Conservation (phyloP, 2,329 filamentous ascomycete species). For the Penicillium hordei region DNA sequence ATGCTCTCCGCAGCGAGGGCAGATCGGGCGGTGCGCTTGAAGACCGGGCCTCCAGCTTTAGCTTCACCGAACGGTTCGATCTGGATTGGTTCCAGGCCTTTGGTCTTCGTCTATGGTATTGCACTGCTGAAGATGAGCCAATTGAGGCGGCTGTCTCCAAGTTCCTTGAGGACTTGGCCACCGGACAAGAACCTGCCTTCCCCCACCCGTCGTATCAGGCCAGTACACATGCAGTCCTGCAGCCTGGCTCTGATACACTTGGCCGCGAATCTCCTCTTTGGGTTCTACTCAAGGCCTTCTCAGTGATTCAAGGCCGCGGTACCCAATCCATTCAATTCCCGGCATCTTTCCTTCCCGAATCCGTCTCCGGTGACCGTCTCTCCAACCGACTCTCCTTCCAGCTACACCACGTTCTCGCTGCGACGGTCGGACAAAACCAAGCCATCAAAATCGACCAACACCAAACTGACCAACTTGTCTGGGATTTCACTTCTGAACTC, state of each 20-base stretch:
- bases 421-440: conserved; percentile 47
- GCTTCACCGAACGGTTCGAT: conserved; percentile 77
- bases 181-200: conserved; percentile 65
- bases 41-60: conserved; percentile 76
- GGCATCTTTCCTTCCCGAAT: conserved; percentile 71
- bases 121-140: conserved; percentile 65
- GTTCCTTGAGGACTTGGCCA: conserved; percentile 71
- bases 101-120: conserved; percentile 87
- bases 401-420: conserved; percentile 65
- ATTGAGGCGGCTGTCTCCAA: conserved; percentile 70
- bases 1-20: conserved; percentile 79
- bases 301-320: conserved; percentile 43
- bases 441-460: conserved; percentile 55
- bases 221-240: conserved; percentile 57
- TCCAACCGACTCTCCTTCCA: conserved; percentile 82
- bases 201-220: conserved; percentile 72
- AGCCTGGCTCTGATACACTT: conserved; percentile 58
- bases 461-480: conserved; percentile 65
- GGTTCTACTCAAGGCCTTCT: conserved; percentile 80
- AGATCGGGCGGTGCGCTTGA: conserved; percentile 69
- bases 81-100: conserved; percentile 94
- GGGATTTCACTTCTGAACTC: conserved; percentile 58
- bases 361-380: conserved; percentile 71
- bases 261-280: conserved; percentile 75
- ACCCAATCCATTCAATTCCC: conserved; percentile 55